Base-by-base conservation (phyloP, 352 stramenopile genomes). In the Elongisporangium anandrum region DNA sequence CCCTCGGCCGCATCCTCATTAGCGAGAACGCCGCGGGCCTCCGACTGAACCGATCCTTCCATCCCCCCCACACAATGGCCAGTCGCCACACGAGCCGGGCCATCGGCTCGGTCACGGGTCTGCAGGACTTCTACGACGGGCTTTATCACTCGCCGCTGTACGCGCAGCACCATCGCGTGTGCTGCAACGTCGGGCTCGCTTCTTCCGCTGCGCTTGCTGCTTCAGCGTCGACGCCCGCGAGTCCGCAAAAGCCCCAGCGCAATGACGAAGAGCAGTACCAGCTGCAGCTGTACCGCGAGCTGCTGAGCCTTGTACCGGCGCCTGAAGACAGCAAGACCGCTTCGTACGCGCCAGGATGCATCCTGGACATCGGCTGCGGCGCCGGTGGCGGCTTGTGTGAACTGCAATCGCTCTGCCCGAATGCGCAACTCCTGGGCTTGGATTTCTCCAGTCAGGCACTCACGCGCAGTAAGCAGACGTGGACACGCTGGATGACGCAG, bases 81-180 rank as follows among this genome's bases (percentile, higher is more conserved):
- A 45, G 13, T 45, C 34, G 34, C 34, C 34, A 45, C 34, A 45
- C 34, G 34, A 45, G 10, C 34, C 34, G 34, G 13, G 19, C 38
- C 53, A 58, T 58, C 19, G 53, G 29, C 52, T 23, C 59, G 45
- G 47, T 39, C 38, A 63, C 75, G 22, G 87, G 66, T 63, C 69
- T 89, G 48, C 69, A 75, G 49, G 79, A 79, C 55, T 89, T 92
- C 69, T 92, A 92, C 68, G 78, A 92, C 64, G 76, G 82, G 19
- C 64, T 92, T 55, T 92, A 85, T 73, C 73, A 85, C 71, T 90
- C 82, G 50, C 72, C 72, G 23, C 66, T 92, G 51, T 92, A 78
- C 69, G 64, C 72, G 3, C 52, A 79, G 52, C 72, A 85, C 65
- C 82, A 90, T 56, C 81, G 73, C 60, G 69, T 90, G 48, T 79